Conservation (phyloP, 495 filamentous ascomycete species). For the Aspergillus sparsus region DNA sequence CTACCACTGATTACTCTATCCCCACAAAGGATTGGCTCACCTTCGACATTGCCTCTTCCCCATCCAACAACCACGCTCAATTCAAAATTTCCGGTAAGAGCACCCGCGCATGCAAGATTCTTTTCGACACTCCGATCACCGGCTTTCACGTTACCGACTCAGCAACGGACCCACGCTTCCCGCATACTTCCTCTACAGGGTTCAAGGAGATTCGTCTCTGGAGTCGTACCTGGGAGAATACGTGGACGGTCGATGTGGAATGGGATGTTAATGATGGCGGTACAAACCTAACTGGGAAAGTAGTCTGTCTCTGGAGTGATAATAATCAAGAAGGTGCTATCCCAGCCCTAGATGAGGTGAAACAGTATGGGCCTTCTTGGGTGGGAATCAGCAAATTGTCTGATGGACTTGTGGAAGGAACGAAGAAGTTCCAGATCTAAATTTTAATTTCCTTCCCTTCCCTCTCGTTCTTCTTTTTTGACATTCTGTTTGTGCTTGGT, state of each 20-base stretch:
- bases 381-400: conserved; percentile 68
- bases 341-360: conserved; percentile 82
- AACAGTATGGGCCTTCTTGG: conserved; percentile 76
- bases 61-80: conserved; percentile 42
- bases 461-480: background rate
- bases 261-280: conserved; percentile 52
- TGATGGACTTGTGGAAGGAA: conserved; percentile 82
- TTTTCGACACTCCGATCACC: conserved; percentile 62
- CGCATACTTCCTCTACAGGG: conserved; percentile 53
- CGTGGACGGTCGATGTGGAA: conserved; percentile 74
- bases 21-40: conserved; percentile 56
- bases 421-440: conserved; percentile 54
- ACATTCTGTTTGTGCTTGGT: no score
- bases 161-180: conserved; percentile 58
- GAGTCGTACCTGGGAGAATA: conserved; percentile 71
- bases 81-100: conserved; percentile 65
- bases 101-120: conserved; percentile 68
- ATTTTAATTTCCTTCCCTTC: conserved; percentile 15
- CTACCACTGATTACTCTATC: conserved; percentile 32
- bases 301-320: conserved; percentile 89
- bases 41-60: conserved; percentile 55
- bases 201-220: conserved; percentile 63
- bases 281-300: conserved; percentile 58
- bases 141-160: conserved; percentile 61
- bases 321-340: conserved; percentile 69